Base-by-base conservation (phyloP, 768 basidiomycete genomes). In the Psilocybe azurescens region DNA sequence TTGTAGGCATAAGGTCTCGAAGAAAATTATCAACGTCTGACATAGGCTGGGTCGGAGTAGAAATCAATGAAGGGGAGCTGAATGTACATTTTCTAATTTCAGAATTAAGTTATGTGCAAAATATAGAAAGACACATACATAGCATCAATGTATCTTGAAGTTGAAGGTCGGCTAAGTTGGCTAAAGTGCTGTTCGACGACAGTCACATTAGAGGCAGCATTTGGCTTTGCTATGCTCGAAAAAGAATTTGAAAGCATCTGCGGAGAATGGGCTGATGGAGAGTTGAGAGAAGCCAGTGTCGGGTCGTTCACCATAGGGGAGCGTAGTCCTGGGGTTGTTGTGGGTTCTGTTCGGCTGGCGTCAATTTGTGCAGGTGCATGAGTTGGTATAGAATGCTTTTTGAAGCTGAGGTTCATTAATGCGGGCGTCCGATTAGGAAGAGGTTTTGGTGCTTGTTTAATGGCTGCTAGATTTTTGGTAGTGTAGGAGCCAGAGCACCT, bases 341-440 rank as follows among this genome's bases (percentile, higher is more conserved):
- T 24, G 2, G 47, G 16, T 2, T 58, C 56, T 16, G 44, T 36
- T 28, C 18, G 36, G n/a, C 1, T 18, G 20, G 11, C 29, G 14
- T 49, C 51, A 24, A 44, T 56, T 24, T 11, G 41, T 36, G 36
- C n/a, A 33, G 33, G 4, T 4, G 33, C 5, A 33, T 33, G 53
- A 33, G 53, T 47, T n/a, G 62, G 39, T 2, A 38, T 8, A 3
- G 38, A 56, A 10, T 57, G 74, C 66, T 83, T 85, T 69, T 80
- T 85, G 67, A 85, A 83, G 32, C 73, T 78, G 9, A 83, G 69
- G 56, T 51, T 69, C 64, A 47, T 56, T 32, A 52, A 20, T 24
- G 52, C n/a, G 46, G 24, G 54, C 53, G 62, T 20, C 24, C 48
- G 30, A 14, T 16, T 32, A 39, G 50, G 63, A 38, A 52, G 53